Base-by-base conservation (phyloP, 768 basidiomycete genomes). In the Tephrocybe sp. region DNA sequence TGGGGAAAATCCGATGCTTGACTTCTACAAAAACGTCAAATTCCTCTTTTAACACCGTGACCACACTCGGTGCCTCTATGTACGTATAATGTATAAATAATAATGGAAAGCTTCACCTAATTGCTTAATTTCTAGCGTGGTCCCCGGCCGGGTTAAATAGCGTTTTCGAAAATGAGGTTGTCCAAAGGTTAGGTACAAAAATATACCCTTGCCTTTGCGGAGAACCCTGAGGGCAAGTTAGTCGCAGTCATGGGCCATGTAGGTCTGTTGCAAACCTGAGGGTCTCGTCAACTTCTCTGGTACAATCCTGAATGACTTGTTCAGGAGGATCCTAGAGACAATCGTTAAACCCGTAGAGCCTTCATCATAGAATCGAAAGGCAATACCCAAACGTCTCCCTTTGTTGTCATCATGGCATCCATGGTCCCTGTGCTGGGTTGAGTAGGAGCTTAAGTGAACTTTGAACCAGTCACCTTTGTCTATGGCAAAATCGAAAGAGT, bases 1-100 rank as follows among this genome's bases (percentile, higher is more conserved):
- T 63, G 91, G 94, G 43, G 90, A 90, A 68, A 94, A 94, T 64
- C 91, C 94, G 6, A 75, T 97, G 76, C 61, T 94, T 48, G 83
- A 86, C 57, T 94, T 86, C 66, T 97, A 97, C 66, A 80, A 87
- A 68, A 97, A 97, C 70, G 94, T 94, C 53, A 93, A 94, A 66
- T 85, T 97, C 63, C 72, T 95, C 61, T 95, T 95, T 58, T 95
- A 60, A 69, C 18, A 33, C 25, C 16, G n/a, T 29, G 27, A 22
- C 10, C 29, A 40, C 10, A 18, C 24, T 27, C n/a, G 25, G 15
- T 23, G 13, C 29, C 31, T 19, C 47, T 58, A 64, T 61, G 72
- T 80, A 55, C 76, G 75, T 55, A 88, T 54, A 55, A 83, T 78
- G 62, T 91, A 58, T 37, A 91, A 67, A 61, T 87, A 91, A 64